phyloP scores from a whole-genome alignment of 2,329 filamentous ascomycete species.

The Dactylella cylindrospora region DNA sequence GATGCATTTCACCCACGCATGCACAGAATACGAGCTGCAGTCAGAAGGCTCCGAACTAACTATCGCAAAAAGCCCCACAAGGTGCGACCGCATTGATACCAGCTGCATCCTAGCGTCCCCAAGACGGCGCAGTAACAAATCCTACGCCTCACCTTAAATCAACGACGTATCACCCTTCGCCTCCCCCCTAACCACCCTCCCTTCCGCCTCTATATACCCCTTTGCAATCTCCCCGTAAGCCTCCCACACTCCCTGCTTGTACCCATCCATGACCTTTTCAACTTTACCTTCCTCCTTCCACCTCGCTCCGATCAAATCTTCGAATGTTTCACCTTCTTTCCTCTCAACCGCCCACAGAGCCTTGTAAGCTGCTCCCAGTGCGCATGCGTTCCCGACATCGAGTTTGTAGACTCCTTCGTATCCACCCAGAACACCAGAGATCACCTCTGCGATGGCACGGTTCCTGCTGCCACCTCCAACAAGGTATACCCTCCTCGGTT shows the following conservation, averaged over 20 bases:
- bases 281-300: slow-evolving; percentile 87
- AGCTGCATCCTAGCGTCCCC: too few species aligned
- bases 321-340: slow-evolving; percentile 70
- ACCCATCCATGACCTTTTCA: slow-evolving; percentile 79
- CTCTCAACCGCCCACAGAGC: slow-evolving; percentile 88
- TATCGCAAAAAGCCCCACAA: too few species aligned
- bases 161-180: slow-evolving; percentile 32
- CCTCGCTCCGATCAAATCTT: slow-evolving; percentile 76
- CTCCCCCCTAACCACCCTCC: slow-evolving; percentile 60
- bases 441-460: slow-evolving; percentile 78
- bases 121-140: too few species aligned
- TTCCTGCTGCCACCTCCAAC: slow-evolving; percentile 91
- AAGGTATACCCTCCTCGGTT: slow-evolving; percentile 87
- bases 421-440: slow-evolving; percentile 85
- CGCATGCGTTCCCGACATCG: slow-evolving; percentile 94
- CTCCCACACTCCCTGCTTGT: slow-evolving; percentile 71
- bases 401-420: slow-evolving; percentile 88
- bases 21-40: too few species aligned
- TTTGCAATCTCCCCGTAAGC: slow-evolving; percentile 74
- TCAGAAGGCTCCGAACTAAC: too few species aligned
- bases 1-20: too few species aligned
- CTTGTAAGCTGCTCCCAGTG: slow-evolving; percentile 91
- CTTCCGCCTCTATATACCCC: slow-evolving; percentile 76
- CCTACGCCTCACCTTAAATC: too few species aligned
- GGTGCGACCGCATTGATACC: too few species aligned